Evolutionary conservation across 176 grass and related monocot species (phyloP).

Genomic region (Eleusine coracana): DNA sequence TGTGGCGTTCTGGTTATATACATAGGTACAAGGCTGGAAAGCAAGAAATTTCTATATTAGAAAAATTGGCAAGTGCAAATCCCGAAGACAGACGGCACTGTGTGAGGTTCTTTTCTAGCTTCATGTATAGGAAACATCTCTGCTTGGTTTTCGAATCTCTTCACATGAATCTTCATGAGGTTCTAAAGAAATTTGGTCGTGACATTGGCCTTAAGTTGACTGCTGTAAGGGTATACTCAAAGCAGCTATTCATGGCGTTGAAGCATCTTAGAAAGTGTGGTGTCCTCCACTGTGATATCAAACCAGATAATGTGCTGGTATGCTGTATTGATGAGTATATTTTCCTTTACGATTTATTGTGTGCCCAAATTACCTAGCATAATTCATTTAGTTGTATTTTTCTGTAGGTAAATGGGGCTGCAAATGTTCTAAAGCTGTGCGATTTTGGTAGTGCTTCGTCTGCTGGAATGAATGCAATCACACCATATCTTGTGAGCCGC

Average conservation of each 20-base stretch:
- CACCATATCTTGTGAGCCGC: conserved; percentile 97
- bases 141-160: conserved; percentile 99
- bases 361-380: no score
- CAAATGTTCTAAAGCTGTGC: conserved; percentile 95
- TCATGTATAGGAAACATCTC: conserved; percentile 99
- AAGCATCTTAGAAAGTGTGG: conserved; percentile 98
- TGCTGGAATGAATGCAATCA: conserved; percentile 98
- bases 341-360: no score
- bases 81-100: conserved; percentile 91
- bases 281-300: conserved; percentile 98
- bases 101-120: conserved; percentile 96
- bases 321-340: background rate
- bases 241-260: conserved; percentile 98
- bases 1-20: conserved; percentile 10
- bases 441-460: conserved; percentile 99
- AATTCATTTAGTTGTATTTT: conserved; percentile 7
- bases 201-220: conserved; percentile 97
- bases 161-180: conserved; percentile 99
- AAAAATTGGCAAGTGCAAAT: conserved; percentile 86
- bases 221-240: conserved; percentile 97
- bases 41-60: conserved; percentile 91
- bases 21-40: conserved; percentile 94
- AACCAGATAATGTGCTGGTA: conserved; percentile 99
- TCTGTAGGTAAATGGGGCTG: conserved; percentile 87
- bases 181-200: conserved; percentile 99